Conservation (phyloP, 192 early-diverging fungal genomes). For the Podila clonocystis region DNA sequence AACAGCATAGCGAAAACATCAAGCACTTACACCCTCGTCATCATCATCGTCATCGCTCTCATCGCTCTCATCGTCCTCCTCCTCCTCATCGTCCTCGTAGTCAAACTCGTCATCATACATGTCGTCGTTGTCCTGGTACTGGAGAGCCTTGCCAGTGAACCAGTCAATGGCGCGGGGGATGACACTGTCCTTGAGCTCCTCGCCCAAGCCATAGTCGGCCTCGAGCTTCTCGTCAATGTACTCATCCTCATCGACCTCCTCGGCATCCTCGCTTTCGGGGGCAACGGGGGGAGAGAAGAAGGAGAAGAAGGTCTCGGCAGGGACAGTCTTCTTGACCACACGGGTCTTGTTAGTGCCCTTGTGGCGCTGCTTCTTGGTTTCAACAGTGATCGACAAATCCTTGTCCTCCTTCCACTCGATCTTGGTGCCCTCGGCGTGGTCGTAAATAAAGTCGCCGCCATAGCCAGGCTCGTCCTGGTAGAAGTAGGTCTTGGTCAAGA, state of each 20-base stretch:
- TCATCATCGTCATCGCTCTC: slow-evolving; percentile 62
- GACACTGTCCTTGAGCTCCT: slow-evolving; percentile 98
- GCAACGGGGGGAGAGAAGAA: slow-evolving; percentile 92
- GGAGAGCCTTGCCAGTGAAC: slow-evolving; percentile 98
- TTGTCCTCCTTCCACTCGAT: slow-evolving; percentile 98
- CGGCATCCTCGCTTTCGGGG: slow-evolving; percentile 68
- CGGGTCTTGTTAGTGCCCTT: slow-evolving; percentile 99
- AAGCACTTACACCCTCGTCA: slow-evolving; percentile 53
- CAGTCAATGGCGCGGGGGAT: slow-evolving; percentile 97
- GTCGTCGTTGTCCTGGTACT: slow-evolving; percentile 80
- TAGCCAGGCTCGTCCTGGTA: slow-evolving; percentile 85
- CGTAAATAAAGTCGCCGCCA: slow-evolving; percentile 89
- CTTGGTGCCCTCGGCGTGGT: slow-evolving; percentile 89
- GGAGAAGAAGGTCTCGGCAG: slow-evolving; percentile 96
- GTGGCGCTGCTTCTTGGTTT: slow-evolving; percentile 99
- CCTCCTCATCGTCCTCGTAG: slow-evolving; percentile 60
- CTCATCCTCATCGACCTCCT: slow-evolving; percentile 76
- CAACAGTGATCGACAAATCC: slow-evolving; percentile 91
- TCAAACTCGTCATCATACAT: slow-evolving; percentile 69
- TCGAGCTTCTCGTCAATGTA: slow-evolving; percentile 85
- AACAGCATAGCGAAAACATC: not conserved
- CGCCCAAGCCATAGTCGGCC: slow-evolving; percentile 95
- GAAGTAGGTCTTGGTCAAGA: slow-evolving; percentile 94
- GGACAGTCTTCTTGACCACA: slow-evolving; percentile 96
- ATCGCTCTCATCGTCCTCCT: slow-evolving; percentile 73